Conservation (phyloP, 805 yeast species). For the Groenewaldozyma tartarivorans region DNA sequence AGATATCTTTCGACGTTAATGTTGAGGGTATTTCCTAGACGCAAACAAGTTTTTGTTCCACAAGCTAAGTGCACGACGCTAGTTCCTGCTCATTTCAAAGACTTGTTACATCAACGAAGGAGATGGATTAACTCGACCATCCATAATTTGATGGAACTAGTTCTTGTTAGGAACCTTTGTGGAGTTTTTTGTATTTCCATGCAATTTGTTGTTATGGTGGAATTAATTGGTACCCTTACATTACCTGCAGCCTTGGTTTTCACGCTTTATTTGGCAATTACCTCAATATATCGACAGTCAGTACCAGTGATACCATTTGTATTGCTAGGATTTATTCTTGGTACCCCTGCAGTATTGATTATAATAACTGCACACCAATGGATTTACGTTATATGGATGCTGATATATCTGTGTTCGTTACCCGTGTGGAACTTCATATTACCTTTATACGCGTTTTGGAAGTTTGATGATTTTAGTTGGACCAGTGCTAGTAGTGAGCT, state of each 20-base stretch:
- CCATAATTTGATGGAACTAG: constrained; percentile 83
- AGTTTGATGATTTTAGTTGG: constrained; percentile 94
- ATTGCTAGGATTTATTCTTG: constrained; percentile 68
- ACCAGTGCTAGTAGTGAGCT: too few relatives aligned
- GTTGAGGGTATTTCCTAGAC: constrained; percentile 81
- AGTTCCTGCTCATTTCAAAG: constrained; percentile 75
- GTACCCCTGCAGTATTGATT: constrained; percentile 75
- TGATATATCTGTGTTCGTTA: constrained; percentile 64
- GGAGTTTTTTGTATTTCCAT: constrained; percentile 92
- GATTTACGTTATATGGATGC: constrained; percentile 69
- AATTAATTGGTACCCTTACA: constrained; percentile 77
- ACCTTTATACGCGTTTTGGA: constrained; percentile 84
- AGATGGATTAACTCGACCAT: constrained; percentile 96
- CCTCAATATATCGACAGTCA: constrained; percentile 61
- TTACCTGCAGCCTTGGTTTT: constrained; percentile 82
- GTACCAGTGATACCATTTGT: constrained; percentile 72
- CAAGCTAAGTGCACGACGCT: constrained; percentile 88
- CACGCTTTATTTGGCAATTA: constrained; percentile 67
- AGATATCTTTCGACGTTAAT: constrained; percentile 76
- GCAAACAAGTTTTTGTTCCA: constrained; percentile 78
- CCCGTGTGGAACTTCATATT: constrained; percentile 92
- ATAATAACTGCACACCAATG: constrained; percentile 65
- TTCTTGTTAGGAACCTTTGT: constrained; percentile 75
- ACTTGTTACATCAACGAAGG: constrained; percentile 83
- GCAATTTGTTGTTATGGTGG: constrained; percentile 84